Evolutionary conservation across 345 rosid species (phyloP), one percentile per base, ranked within the genome.

Genomic region (Euclidium syriacum): DNA sequence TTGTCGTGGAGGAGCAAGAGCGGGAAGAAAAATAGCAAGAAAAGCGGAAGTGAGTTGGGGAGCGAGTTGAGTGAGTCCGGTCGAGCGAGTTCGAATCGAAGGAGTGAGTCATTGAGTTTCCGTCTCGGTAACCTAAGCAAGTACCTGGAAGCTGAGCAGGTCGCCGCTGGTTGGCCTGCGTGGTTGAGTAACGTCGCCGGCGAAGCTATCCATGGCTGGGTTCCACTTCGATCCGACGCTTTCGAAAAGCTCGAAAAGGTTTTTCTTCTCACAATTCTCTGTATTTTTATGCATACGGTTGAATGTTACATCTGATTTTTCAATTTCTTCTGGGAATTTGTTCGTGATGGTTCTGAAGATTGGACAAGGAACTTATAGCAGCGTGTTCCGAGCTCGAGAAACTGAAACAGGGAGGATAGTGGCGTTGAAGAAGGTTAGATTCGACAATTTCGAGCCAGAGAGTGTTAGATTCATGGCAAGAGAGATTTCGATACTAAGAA

Each of bases 381-480:
- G 95, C 42, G 97, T 92, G 66, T 92, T 92, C 57, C 83, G 99
- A 35, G 97, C 99, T 6, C 78, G 91, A 34, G 95, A 89, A 57
- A 62, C 83, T 33, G 91, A 85, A 25, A 82, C 83, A 0, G 96
- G 96, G 70, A 84, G 77, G 80, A 85, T 89, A 44, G 96, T 92
- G 71, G 99, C 99, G 36, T 67, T 89, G 64, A 89, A 92, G 87
- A 92, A 92, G 77, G 96, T 92, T 29, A 81, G 95, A 34, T 92
- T 92, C 14, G 95, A 89, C 77, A 92, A 92, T 75, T 87, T 89
- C 68, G 98, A 92, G 86, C 98, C 97, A 0, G 98, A 92, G 81
- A 92, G 98, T 64, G 95, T 92, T 63, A 81, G 97, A 61, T 92
- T 92, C 68, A 92, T 92, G 99, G 99, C 97, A 11, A 79, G 99